Conservation (phyloP, 345 rosid genomes). For the Aquilaria yunnanensis region DNA sequence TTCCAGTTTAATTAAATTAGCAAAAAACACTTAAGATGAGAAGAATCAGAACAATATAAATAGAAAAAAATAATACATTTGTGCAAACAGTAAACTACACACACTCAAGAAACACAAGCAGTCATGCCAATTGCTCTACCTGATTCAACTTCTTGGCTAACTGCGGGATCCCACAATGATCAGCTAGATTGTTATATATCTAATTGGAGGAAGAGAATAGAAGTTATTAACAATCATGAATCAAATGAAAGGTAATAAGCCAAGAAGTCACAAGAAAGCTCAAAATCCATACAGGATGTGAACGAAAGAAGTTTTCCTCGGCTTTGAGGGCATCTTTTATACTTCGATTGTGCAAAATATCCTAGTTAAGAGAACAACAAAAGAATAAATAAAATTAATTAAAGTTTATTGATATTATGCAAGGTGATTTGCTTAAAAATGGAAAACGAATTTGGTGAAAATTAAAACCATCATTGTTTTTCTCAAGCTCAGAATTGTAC, state of each 20-base stretch:
- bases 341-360: slow-evolving; percentile 46
- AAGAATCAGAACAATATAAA: neutral
- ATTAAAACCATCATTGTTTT: neutral
- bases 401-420: neutral
- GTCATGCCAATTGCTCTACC: slow-evolving; percentile 25
- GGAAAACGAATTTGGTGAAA: neutral
- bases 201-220: neutral
- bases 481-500: slow-evolving; percentile 18
- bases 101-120: neutral
- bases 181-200: slow-evolving; percentile 56
- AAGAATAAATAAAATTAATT: neutral
- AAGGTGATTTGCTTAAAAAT: neutral
- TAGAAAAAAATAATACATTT: neutral
- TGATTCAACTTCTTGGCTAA: slow-evolving; percentile 71
- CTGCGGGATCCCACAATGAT: slow-evolving; percentile 62
- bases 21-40: neutral
- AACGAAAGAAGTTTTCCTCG: slow-evolving; percentile 47
- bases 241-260: neutral
- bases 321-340: slow-evolving; percentile 47
- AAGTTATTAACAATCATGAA: slow-evolving; percentile 9
- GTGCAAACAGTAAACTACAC: neutral
- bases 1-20: no score
- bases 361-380: slow-evolving; percentile 25
- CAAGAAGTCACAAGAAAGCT: neutral
- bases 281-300: slow-evolving; percentile 37